Base-by-base conservation (phyloP, 2,329 filamentous ascomycete species). In the Xylaria sp. region DNA sequence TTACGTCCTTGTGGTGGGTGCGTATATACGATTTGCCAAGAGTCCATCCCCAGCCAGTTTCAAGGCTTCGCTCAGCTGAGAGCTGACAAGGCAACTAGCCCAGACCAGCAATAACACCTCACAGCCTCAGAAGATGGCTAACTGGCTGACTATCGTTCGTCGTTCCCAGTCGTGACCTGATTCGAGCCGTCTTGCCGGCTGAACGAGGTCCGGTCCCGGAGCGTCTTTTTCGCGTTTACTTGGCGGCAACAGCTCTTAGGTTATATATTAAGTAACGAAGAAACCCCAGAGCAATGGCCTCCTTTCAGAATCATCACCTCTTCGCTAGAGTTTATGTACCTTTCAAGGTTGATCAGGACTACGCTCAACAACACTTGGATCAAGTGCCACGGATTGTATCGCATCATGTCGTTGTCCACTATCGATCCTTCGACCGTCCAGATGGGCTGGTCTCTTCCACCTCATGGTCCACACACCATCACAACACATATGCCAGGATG, bases 391-490 rank as follows among this genome's bases (percentile, higher is more conserved):
- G 6, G 5, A 13, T 40, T 15, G 4, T 13, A 21, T 29, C 19
- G 46, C 40, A 54, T 10, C 25, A 60, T 63, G 56, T 41, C 48
- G 53, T 27, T 55, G 15, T 33, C 54, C 11, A 17, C 9, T 21
- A 35, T 58, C 35, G 62, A 66, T 27, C 62, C 62, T 10, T 65
- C 62, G 19, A 46, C 58, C 7, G 29, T 60, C 54, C 59, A 61
- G 49, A 75, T 80, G 37, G 81, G 81, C 13, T 73, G 79, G 58
- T 81, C 80, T 15, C 70, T 81, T 3, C 81, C 81, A 1, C 81
- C 81, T 1, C 75, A 81, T 52, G 77, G 75, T 1, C 75, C 79
- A 0, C 81, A 83, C 66, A 79, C 77, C 61, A 76, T 83, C 71
- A 80, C 82, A 53, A 72, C 76, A 55, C 80, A 83, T 66, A 31